Conservation (phyloP, 371 early-diverging fungal genomes). For the Coemansia sp. region DNA sequence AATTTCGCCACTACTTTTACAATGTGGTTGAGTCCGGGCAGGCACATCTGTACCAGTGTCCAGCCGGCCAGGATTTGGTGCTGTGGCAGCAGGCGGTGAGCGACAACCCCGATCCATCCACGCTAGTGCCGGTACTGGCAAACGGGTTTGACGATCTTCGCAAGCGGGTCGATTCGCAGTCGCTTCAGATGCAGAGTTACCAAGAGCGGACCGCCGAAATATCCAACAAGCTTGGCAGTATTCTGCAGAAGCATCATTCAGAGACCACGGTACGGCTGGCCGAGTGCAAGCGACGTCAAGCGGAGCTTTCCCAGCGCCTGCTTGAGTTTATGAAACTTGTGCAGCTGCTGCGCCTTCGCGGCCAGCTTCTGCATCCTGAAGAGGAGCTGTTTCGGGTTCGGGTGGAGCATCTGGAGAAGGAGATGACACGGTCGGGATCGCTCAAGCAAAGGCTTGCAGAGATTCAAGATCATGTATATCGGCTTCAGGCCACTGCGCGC, state of each 20-base stretch:
- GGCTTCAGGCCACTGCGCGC: slow-evolving; percentile 63
- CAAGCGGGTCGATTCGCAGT: slow-evolving; percentile 78
- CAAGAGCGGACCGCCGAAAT: slow-evolving; percentile 66
- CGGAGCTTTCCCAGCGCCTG: slow-evolving; percentile 75
- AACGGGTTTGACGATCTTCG: slow-evolving; percentile 85
- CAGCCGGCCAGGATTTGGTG: slow-evolving; percentile 69
- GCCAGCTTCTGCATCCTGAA: slow-evolving; percentile 76
- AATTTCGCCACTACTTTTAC: slow-evolving; percentile 90
- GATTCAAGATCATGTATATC: slow-evolving; percentile 75
- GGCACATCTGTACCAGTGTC: slow-evolving; percentile 72
- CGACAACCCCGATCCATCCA: slow-evolving; percentile 81
- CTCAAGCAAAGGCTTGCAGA: slow-evolving; percentile 80
- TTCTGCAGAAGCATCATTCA: slow-evolving; percentile 62
- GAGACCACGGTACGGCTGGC: slow-evolving; percentile 64
- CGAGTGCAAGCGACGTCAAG: slow-evolving; percentile 73
- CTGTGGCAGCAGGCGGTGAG: slow-evolving; percentile 79
- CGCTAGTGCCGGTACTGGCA: slow-evolving; percentile 88
- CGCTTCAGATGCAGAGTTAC: slow-evolving; percentile 61
- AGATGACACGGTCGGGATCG: slow-evolving; percentile 72
- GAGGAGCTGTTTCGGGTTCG: slow-evolving; percentile 77
- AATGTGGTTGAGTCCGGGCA: slow-evolving; percentile 82
- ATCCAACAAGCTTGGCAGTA: slow-evolving; percentile 61
- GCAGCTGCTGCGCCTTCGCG: slow-evolving; percentile 77
- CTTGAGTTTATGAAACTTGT: slow-evolving; percentile 77
- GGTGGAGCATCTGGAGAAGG: slow-evolving; percentile 71